Base-by-base conservation (phyloP, 164 flowering plant genomes). In the Macadamia integrifolia region DNA sequence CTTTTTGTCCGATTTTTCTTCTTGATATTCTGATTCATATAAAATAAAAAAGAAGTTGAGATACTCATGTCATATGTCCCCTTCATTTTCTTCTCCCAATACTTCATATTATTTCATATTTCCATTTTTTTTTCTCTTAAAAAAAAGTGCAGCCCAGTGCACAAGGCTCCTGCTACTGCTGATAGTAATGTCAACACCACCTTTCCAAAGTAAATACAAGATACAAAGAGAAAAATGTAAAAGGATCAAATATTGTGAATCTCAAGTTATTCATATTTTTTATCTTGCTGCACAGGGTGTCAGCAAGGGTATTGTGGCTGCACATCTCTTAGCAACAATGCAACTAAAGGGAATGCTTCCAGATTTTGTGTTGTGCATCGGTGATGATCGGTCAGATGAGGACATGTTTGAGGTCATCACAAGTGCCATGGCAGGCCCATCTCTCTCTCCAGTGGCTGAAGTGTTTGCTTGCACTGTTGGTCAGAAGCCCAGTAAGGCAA, bases 381-480 rank as follows among this genome's bases (percentile, higher is more conserved):
- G 86, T 6, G 86, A 83, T 63, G 86, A 83, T 66, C 77, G 84
- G 14, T 83, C 86, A 9, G 86, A 83, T 64, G 86, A 83, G 65
- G 86, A 83, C 68, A 83, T 83, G 86, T 84, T 84, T 55, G 85
- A 78, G 65, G 79, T 80, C 58, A 68, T 84, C 55, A 64, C 60
- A 14, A 78, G 78, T 70, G 80, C 85, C 67, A 29, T 72, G 65
- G 53, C 75, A 0, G 76, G 80, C 40, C 76, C 82, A 55, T 68
- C 75, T 31, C 78, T 81, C 46, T 77, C 87, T 1, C 78, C 83
- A 0, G 77, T 78, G 8, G 83, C 85, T 0, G 81, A 78, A 69
- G 82, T 84, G 55, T 84, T 84, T 66, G 85, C 87, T n/a, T 83
- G 87, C 78, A 83, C 87, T 1, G 87, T 83, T 31, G 84, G 87